Evolutionary conservation across 805 yeast species (phyloP), one percentile per base, ranked within the genome.

Genomic region (Spencermartinsiella europaea): DNA sequence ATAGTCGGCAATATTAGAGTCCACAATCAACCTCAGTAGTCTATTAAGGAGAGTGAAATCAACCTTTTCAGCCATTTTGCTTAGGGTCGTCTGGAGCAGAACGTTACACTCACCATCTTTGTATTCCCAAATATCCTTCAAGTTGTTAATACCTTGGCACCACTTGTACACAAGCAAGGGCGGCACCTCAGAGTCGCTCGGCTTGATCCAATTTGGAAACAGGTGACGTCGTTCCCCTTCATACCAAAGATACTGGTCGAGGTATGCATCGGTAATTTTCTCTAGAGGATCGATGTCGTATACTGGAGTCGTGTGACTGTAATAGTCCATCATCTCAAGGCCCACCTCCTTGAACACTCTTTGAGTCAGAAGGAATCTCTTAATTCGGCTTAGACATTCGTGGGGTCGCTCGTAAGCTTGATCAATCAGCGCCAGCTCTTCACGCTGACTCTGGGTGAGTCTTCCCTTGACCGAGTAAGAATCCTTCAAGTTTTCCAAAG

Each of bases 401-500:
- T 89, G 95, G 0, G 99, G 99, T 56, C 88, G 87, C 59, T 93
- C 99, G 62, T 88, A 93, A 0, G 98, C 98, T 59, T 89, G 95
- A 60, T 93, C 99, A 40, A 93, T 88, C 51, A 91, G 70, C 0
- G 96, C 93, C 50, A 93, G 68, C 58, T 93, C 99, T 65, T 91
- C 97, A 53, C 97, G 74, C 64, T 93, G 96, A 5, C 83, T 71
- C 4, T 95, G 82, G 57, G 88, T 91, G 53, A 93, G 68, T 48
- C 96, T 71, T 1, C 88, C 83, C 54, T 81, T 79, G 19, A 86
- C 77, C 43, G 80, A 79, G 59, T 83, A 90, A 3, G 81, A 75
- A 51, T 87, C 96, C 57, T 91, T 88, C 63, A 93, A 69, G 48
- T 81, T 80, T 61, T 93, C 99, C 38, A 93, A 71, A 0, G 99